Evolutionary conservation across 495 filamentous ascomycete species (phyloP), one percentile per base, ranked within the genome.

Genomic region (Hypoxylon fuscum): DNA sequence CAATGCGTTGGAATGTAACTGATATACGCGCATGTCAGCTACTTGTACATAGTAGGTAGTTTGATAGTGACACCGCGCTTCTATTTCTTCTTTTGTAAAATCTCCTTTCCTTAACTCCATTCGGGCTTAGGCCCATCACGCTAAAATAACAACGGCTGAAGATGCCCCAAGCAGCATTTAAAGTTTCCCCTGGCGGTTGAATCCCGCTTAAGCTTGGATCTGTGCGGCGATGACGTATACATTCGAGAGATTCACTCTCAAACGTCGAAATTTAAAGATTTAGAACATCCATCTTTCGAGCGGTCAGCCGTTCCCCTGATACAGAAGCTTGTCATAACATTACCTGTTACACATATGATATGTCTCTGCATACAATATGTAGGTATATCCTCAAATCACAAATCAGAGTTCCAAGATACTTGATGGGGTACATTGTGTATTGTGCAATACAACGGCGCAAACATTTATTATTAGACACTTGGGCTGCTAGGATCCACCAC

Each of bases 201-300:
- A 50, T 42, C 55, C 52, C 41, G 38, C 41, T 20, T 32, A 55
- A 55, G 45, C 37, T 35, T 49, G n/a, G 43, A 49, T 50, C 46
- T 32, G 15, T 54, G 42, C 52, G 29, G 43, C 41, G 34, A 66
- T 66, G 63, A 66, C 63, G 63, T 66, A 62, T 52, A 17, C 31
- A 45, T 37, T 50, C 2, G n/a, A 23, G 25, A 25, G 10, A 46
- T 31, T 21, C 15, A 9, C 31, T 37, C 27, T 31, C 10, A 31
- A 31, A 5, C 5, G 4, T 31, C 27, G 27, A 31, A 31, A 4
- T 15, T 38, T 27, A 8, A 7, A 38, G 35, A 38, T 38, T 40
- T 20, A 14, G n/a, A n/a, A n/a, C n/a, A 27, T 27, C 25, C 25
- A 27, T 27, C 8, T 8, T 27, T 8, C 25, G 8, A 27, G 25